Base-by-base conservation (phyloP, 2,329 filamentous ascomycete species). In the Coniella lustricola region DNA sequence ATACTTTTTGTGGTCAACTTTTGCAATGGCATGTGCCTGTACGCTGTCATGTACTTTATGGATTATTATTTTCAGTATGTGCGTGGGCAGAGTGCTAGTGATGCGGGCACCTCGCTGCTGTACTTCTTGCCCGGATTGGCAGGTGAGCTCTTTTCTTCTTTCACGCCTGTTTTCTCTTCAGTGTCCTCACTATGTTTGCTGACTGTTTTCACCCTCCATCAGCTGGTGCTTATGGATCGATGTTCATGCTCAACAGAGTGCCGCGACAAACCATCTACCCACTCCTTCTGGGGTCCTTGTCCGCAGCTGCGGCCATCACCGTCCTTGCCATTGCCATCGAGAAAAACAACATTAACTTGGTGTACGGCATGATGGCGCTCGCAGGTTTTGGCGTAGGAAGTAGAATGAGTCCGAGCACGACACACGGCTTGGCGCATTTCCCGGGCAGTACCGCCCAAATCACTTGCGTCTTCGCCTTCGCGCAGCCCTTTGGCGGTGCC, bases 41-140 rank as follows among this genome's bases (percentile, higher is more conserved):
- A 69, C 54, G 65, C 70, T 20, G 67, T 73, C 51, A 62, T 85
- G 54, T 87, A 86, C 61, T 87, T 85, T 56, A 77, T 83, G 55
- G 79, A 77, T 14, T 73, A 85, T 16, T 87, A 85, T 62, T 86
- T 85, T 60, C 76, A 77, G 2, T 64, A 84, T 14, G 81, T 85
- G 3, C 66, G 79, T 62, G 72, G 69, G 5, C 77, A 76, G 52
- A 61, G 54, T 55, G 22, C 69, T 66, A 22, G 73, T 20, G 58
- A 75, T 42, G 72, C 80, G 1, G 80, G 80, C 3, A 57, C 73
- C 0, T 73, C 81, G 50, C 66, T 87, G 10, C 63, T 85, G 1
- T 85, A 76, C 60, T 86, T 82, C 55, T 72, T 81, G 1, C 82
- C 82, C 0, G 82, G 83, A 0, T 64, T 85, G 8, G 81, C 71